Evolutionary conservation across 169 alveolate species (phyloP).

Genomic region (Eimeria falciformis): DNA sequence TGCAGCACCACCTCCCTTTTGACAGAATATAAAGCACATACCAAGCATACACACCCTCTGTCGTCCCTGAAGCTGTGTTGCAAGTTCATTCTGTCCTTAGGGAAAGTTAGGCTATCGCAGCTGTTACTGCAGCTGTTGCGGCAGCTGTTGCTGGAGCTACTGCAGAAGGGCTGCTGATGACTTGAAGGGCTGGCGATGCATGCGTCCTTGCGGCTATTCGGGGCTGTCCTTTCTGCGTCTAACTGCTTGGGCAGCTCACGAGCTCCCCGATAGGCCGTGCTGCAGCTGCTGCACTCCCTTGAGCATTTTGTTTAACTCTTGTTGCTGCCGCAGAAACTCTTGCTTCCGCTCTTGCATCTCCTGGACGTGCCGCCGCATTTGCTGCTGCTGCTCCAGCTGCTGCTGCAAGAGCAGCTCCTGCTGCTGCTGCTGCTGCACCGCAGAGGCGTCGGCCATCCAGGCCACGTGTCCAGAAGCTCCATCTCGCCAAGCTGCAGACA

Average conservation of each 20-base stretch:
- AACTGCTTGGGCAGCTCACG: background rate
- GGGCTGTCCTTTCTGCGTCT: too few species aligned
- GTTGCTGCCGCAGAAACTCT: slow-evolving; percentile 66
- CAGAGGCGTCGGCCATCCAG: slow-evolving; percentile 54
- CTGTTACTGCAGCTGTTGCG: too few species aligned
- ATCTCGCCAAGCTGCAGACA: slow-evolving; percentile 47
- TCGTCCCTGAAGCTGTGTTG: too few species aligned
- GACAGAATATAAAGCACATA: too few species aligned
- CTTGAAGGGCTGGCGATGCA: too few species aligned
- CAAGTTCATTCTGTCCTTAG: too few species aligned
- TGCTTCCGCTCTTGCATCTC: slow-evolving; percentile 67
- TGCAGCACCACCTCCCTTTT: too few species aligned
- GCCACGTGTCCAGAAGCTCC: slow-evolving; percentile 23
- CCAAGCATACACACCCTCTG: too few species aligned
- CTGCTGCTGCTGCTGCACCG: slow-evolving; percentile 57
- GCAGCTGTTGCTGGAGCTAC: too few species aligned
- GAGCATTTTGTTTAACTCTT: slow-evolving; percentile 49
- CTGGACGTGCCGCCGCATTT: slow-evolving; percentile 66
- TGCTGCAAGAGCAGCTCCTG: slow-evolving; percentile 16
- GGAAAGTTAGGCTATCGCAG: too few species aligned
- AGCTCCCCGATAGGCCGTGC: slow-evolving; percentile 68
- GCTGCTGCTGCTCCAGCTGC: slow-evolving; percentile 63
- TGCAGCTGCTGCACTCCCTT: slow-evolving; percentile 74
- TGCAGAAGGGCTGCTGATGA: too few species aligned
- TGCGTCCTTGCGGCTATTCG: too few species aligned